phyloP scores from a whole-genome alignment of 192 early-diverging fungal species.

The Anaeromyces robustus region DNA sequence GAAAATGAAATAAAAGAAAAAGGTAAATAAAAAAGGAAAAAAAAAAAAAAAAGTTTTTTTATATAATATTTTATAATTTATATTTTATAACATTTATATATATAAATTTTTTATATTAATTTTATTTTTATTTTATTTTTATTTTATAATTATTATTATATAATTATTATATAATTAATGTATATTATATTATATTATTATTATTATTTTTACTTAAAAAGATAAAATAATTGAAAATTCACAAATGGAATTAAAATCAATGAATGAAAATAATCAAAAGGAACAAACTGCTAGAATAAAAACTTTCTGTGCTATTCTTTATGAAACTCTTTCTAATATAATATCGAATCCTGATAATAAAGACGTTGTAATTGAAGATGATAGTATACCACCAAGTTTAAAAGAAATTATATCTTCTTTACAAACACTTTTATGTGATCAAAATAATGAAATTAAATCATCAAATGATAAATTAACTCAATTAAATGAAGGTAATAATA shows the following conservation, averaged over 20 bases:
- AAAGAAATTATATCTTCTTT: neutral
- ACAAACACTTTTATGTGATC: neutral
- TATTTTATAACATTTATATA: too few relatives aligned
- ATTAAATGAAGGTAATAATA: neutral
- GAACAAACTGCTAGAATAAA: neutral
- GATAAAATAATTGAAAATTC: neutral
- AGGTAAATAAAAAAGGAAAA: neutral
- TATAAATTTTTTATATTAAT: too few relatives aligned
- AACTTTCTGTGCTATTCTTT: neutral
- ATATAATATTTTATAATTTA: too few relatives aligned
- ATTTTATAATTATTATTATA: too few relatives aligned
- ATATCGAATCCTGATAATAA: neutral
- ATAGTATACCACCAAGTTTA: neutral
- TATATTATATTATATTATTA: too few relatives aligned
- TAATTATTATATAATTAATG: too few relatives aligned
- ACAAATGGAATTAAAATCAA: neutral
- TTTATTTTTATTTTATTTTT: too few relatives aligned
- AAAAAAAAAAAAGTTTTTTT: too few relatives aligned
- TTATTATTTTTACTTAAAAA: neutral
- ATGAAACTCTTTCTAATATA: neutral
- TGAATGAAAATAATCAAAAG: neutral
- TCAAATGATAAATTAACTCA: neutral
- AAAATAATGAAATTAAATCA: neutral
- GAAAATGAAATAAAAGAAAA: neutral
- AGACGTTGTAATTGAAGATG: neutral